phyloP scores from a whole-genome alignment of 1,139 yeast species.

The Scheffersomyces titani region DNA sequence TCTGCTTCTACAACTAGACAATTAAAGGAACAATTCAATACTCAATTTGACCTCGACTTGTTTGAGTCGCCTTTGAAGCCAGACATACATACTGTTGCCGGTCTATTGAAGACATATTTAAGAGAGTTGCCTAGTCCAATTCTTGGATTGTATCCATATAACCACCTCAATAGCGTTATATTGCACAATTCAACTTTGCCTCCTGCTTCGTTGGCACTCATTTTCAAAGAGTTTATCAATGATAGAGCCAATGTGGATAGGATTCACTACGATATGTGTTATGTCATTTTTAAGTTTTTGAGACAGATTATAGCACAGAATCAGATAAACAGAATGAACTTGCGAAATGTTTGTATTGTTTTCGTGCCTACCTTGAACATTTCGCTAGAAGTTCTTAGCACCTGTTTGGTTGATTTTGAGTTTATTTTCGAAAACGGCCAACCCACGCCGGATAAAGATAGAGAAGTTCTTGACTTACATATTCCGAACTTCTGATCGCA shows the following conservation, averaged over 20 bases:
- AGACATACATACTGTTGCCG: conserved; percentile 79
- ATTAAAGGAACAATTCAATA: conserved; percentile 69
- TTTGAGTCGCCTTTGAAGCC: conserved; percentile 40
- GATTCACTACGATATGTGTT: conserved; percentile 62
- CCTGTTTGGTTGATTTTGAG: conserved; percentile 64
- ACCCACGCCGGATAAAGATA: conserved; percentile 39
- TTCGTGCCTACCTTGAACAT: conserved; percentile 82
- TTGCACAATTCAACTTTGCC: conserved; percentile 12
- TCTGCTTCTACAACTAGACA: conserved; percentile 77
- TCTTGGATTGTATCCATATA: conserved; percentile 53
- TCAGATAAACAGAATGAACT: conserved; percentile 78
- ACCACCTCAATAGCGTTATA: conserved; percentile 31
- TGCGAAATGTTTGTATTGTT: conserved; percentile 77
- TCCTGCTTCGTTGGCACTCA: conserved; percentile 26
- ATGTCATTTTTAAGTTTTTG: conserved; percentile 66
- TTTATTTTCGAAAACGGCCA: conserved; percentile 60
- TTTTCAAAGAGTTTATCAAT: conserved; percentile 33
- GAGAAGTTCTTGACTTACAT: conserved; percentile 44
- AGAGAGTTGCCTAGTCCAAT: conserved; percentile 69
- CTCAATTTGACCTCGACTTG: conserved; percentile 69
- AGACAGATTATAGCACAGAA: conserved; percentile 63
- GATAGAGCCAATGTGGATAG: conserved; percentile 26
- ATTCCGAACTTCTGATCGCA: conserved; percentile 38
- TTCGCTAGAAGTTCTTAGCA: conserved; percentile 63
- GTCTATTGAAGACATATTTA: conserved; percentile 71